phyloP scores from a whole-genome alignment of 2,329 filamentous ascomycete genomes.

The Septoria petroselini region DNA sequence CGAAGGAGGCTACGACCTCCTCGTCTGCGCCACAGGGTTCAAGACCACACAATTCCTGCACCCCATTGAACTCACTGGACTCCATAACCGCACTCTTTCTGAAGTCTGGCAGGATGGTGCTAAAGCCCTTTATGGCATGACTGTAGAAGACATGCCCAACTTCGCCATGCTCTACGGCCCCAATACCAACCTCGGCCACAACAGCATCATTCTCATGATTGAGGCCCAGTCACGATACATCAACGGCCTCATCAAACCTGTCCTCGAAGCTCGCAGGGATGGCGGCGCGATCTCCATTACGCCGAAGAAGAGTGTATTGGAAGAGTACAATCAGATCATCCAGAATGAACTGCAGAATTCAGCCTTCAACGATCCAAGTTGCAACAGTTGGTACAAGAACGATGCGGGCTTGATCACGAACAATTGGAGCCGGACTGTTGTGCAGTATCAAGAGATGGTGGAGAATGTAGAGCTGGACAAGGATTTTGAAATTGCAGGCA shows the following conservation, averaged over 20 bases:
- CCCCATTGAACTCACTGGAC: conserved; percentile 54
- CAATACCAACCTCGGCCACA: conserved; percentile 53
- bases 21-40: conserved; percentile 60
- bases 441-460: conserved; percentile 54
- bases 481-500: conserved; percentile 43
- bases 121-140: conserved; percentile 50
- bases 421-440: conserved; percentile 54
- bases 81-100: conserved; percentile 42
- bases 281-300: conserved; percentile 46
- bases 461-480: conserved; percentile 43
- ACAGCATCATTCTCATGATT: conserved; percentile 61
- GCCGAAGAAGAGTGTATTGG: conserved; percentile 43
- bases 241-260: conserved; percentile 48
- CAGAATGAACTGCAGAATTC: conserved; percentile 46
- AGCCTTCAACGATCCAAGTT: conserved; percentile 55
- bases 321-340: conserved; percentile 48
- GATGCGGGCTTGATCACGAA: conserved; percentile 55
- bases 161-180: conserved; percentile 59
- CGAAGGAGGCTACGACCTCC: conserved; percentile 49
- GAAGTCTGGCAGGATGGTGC: conserved; percentile 57
- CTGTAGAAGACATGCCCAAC: conserved; percentile 52
- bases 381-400: conserved; percentile 57
- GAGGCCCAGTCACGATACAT: conserved; percentile 57
- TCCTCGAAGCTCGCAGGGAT: conserved; percentile 46
- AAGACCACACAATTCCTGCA: conserved; percentile 58